Evolutionary conservation across 148 eudicot species (phyloP), one percentile per base, ranked within the genome.

Genomic region (Chenopodium formosanum): DNA sequence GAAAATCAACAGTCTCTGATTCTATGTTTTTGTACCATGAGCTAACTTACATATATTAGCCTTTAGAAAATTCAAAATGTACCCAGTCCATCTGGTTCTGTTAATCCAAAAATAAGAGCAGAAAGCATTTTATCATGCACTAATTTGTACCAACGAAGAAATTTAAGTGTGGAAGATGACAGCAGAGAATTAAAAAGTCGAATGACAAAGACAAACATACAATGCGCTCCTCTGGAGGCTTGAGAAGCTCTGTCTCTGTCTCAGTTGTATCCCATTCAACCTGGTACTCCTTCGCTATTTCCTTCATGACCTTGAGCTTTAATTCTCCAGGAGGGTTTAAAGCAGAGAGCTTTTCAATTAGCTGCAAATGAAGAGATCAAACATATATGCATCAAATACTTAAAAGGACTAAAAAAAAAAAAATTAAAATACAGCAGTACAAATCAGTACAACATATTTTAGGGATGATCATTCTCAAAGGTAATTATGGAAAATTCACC

Each of bases 281-380:
- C 82, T 94, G 98, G 76, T 91, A 90, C 76, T 96, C 99, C 85
- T 96, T 96, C 2, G 99, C 98, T 86, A 96, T 96, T 83, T 96
- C 99, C 87, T 96, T 96, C 92, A 96, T 84, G 63, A 96, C 84
- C 79, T 82, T 88, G 75, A 88, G 83, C 88, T 88, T 88, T 64
- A 88, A 8, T 67, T 88, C 90, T 14, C 90, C 90, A 29, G 85
- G 16, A 68, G 90, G 88, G 66, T 82, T 88, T 31, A 90, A 80
- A 7, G 82, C 88, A 22, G 86, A 85, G 47, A 88, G 85, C 83
- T 83, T 86, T 50, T 89, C 90, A 76, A 86, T 85, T 62, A 88
- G 78, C 85, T 88, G 88, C 72, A 34, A 67, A 63, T 14, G 2
- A 73, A 19, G 11, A 22, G 11, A 72, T 46, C 23, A 44, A 56